Evolutionary conservation across 306 rosid species (phyloP).

Genomic region (Echinosophora koreensis): DNA sequence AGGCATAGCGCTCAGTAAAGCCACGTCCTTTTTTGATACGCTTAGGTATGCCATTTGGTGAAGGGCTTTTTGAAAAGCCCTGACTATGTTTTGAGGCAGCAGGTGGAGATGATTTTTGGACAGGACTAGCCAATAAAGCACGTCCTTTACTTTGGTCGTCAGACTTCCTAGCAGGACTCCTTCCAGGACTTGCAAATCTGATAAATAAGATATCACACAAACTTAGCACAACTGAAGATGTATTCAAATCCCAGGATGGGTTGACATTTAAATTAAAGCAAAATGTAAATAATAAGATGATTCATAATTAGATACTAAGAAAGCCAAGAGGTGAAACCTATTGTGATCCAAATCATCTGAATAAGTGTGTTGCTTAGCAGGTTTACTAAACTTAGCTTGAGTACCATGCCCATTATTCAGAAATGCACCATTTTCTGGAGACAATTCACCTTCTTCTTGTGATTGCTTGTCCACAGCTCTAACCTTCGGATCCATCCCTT

Average conservation of each 20-base stretch:
- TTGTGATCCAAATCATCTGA: slow-evolving; percentile 69
- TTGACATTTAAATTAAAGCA: slow-evolving; percentile 22
- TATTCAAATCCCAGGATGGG: slow-evolving; percentile 26
- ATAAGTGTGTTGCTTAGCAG: slow-evolving; percentile 53
- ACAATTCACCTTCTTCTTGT: slow-evolving; percentile 85
- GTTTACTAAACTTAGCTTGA: slow-evolving; percentile 56
- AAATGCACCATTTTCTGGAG: slow-evolving; percentile 71
- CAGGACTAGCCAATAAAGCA: slow-evolving; percentile 55
- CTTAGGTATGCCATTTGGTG: slow-evolving; percentile 84
- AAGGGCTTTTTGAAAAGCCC: slow-evolving; percentile 73
- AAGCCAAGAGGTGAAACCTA: slow-evolving; percentile 64
- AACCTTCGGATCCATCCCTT: slow-evolving; percentile 46
- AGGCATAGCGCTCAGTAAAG: slow-evolving; percentile 88
- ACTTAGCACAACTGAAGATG: slow-evolving; percentile 43
- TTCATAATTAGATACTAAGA: slow-evolving; percentile 18
- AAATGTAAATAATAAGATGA: slow-evolving; percentile 4
- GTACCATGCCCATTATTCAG: slow-evolving; percentile 63
- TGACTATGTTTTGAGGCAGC: slow-evolving; percentile 57
- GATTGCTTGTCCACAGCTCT: slow-evolving; percentile 58
- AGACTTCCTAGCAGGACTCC: slow-evolving; percentile 61
- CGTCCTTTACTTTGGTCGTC: slow-evolving; percentile 54
- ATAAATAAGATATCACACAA: slow-evolving; percentile 37
- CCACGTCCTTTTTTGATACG: slow-evolving; percentile 98
- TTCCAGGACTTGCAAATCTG: slow-evolving; percentile 67
- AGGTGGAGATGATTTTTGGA: slow-evolving; percentile 57